Evolutionary conservation across 108 stramenopile species (phyloP), one percentile per base, ranked within the genome.

Genomic region (Nannochloropsis gaditana): DNA sequence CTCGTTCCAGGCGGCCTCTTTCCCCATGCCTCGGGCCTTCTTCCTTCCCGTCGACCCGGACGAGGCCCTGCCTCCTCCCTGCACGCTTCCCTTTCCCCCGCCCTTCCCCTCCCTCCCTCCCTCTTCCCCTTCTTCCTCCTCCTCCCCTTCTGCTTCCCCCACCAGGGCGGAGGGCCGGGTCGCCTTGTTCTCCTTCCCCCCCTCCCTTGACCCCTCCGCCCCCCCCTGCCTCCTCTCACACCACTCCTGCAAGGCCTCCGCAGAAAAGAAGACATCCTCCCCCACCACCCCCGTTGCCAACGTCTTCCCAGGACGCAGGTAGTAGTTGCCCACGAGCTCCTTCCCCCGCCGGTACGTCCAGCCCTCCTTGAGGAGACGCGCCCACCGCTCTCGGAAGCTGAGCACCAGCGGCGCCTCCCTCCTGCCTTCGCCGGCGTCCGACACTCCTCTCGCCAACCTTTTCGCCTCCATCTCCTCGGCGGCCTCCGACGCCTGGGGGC

Each of bases 241-340:
- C 59, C 59, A 73, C 59, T 73, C 59, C 59, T n/a, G n/a, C 59
- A 73, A n/a, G 3, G 59, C 59, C 59, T 73, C 59, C 19, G 59
- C 59, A 15, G 59, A n/a, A 73, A 73, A 73, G n/a, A 73, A 73
- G 4, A 73, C 59, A 73, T 73, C 59, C 59, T n/a, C n/a, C 59
- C 59, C 59, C 59, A 73, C 59, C 8, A 73, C 59, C 5, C 59
- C 59, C 15, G 4, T 8, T 2, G 15, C n/a, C 19, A 73, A n/a
- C 59, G 59, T 73, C n/a, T 73, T 73, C 15, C n/a, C 59, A 4
- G 59, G 59, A 15, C 59, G 15, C 59, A 73, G 19, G 59, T 73
- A 73, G 6, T 73, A 73, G 59, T 15, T 73, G n/a, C 59, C 59
- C 4, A 73, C n/a, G 5, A 73, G 59, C 19, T 73, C 59, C 6